These are phyloP conservation scores for Cladobotryum protrusum DNA, from an alignment of 2,329 filamentous ascomycete genomes.

Conservation along the genomic window DNA sequence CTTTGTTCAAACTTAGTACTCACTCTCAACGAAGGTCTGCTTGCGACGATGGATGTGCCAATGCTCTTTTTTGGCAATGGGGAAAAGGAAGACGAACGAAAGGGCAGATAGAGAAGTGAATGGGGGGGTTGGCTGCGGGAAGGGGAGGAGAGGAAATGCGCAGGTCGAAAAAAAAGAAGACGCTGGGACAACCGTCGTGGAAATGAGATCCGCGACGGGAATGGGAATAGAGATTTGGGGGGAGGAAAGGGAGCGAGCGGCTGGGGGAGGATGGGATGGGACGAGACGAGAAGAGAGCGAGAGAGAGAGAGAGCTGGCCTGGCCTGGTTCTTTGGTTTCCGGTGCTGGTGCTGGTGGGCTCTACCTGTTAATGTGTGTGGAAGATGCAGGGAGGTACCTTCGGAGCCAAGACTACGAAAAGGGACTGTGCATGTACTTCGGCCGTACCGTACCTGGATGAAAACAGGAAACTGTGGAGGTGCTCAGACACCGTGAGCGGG, in stretches of 20 bases:
- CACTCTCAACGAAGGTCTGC: constrained; percentile 5
- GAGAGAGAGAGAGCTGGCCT: neutral
- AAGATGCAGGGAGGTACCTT: neutral
- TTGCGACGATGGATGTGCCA: constrained; percentile 13
- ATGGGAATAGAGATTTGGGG: constrained; percentile 9
- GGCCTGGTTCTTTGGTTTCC: too few relatives aligned
- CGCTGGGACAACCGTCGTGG: constrained; percentile 8
- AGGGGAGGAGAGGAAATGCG: constrained; percentile 12
- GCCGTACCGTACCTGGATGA: neutral
- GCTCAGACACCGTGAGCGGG: constrained; percentile 5
- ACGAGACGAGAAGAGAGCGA: constrained; percentile 2
- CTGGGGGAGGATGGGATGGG: neutral
- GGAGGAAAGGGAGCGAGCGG: constrained; percentile 10
- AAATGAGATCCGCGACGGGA: constrained; percentile 14
- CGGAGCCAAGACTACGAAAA: too few relatives aligned
- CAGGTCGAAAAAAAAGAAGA: constrained; percentile 4
- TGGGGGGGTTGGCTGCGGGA: constrained; percentile 5
- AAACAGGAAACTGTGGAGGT: neutral
- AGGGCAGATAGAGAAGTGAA: constrained; percentile 12
- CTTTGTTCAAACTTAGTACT: neutral
- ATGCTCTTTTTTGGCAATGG: constrained; percentile 9
- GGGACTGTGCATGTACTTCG: too few relatives aligned
- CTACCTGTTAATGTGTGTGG: neutral
- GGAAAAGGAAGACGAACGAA: constrained; percentile 14
- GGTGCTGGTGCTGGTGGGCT: neutral